Evolutionary conservation across 306 rosid genomes (phyloP).

Genomic region (Cucurbita maxima): DNA sequence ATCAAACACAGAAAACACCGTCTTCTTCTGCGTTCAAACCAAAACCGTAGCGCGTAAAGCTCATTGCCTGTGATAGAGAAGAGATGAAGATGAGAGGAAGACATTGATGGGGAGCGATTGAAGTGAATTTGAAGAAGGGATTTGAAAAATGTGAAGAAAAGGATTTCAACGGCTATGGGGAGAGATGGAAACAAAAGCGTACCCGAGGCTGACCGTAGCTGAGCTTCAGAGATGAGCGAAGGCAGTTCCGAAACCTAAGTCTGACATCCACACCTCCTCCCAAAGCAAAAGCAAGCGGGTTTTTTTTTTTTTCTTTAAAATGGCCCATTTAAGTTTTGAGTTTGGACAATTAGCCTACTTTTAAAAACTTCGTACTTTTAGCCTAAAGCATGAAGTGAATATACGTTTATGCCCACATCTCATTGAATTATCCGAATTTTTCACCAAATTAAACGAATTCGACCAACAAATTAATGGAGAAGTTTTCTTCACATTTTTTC

Average conservation of each 20-base stretch:
- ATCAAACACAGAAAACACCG: neutral
- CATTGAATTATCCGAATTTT: no score
- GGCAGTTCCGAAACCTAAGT: neutral
- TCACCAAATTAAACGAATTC: no score
- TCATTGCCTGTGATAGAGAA: constrained; percentile 4
- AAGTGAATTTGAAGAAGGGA: neutral
- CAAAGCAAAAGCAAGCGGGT: neutral
- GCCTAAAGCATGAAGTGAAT: no score
- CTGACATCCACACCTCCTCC: neutral
- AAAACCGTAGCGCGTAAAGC: neutral
- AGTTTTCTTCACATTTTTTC: no score
- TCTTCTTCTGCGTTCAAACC: neutral
- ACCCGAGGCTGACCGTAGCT: constrained; percentile 10
- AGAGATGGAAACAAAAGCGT: neutral
- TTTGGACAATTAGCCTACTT: no score
- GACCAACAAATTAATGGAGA: no score
- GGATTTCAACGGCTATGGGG: neutral
- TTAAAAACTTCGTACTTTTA: no score
- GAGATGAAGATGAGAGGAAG: constrained; percentile 9
- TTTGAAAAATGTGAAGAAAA: neutral
- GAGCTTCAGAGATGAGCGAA: neutral
- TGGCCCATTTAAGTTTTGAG: no score
- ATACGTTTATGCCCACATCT: no score
- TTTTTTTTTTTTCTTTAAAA: no score
- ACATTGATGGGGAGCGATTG: neutral